Evolutionary conservation across 371 early-diverging fungal genomes (phyloP), one percentile per base, ranked within the genome.

Genomic region (Zychaea mexicana): DNA sequence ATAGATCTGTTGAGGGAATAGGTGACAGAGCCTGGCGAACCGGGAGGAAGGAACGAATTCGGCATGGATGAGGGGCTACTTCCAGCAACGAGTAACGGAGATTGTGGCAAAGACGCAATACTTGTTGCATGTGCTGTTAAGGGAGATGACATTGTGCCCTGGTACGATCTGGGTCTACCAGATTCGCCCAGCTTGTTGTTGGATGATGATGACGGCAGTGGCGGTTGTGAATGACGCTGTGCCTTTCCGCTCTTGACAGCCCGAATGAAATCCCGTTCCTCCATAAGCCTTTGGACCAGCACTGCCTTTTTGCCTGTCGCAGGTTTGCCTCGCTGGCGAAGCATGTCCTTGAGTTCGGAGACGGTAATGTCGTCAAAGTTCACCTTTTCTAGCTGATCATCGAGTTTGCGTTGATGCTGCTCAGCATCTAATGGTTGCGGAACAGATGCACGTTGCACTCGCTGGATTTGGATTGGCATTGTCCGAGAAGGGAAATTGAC

Each of bases 331-430:
- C 92, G 79, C 61, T 86, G 84, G 27, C 90, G 71, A 31, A 92
- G 64, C 83, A 90, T 84, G 26, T 92, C 91, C 65, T 92, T 92
- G 31, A 92, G 73, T 69, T 91, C 90, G 7, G 86, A 73, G 0
- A 92, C 92, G 0, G 92, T 92, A 31, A 92, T 85, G 69, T 92
- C 92, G 22, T 90, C 85, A 67, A 91, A 90, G 56, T 92, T 82
- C 12, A 88, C 84, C 30, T 79, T 82, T 17, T 79, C 82, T 54
- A 92, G 78, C 38, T 85, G 86, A 36, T 86, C 86, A 64, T 92
- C 89, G 39, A 90, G 62, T 49, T 73, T 67, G n/a, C 73, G 75
- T 32, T 84, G 83, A 60, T 82, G 81, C 61, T 84, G 74, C 62
- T 82, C 84, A 19, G 81, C 78, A 42, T 82, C 79, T 10, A 81